phyloP scores from a whole-genome alignment of 805 yeast species.

The Soucietia sequanensis region DNA sequence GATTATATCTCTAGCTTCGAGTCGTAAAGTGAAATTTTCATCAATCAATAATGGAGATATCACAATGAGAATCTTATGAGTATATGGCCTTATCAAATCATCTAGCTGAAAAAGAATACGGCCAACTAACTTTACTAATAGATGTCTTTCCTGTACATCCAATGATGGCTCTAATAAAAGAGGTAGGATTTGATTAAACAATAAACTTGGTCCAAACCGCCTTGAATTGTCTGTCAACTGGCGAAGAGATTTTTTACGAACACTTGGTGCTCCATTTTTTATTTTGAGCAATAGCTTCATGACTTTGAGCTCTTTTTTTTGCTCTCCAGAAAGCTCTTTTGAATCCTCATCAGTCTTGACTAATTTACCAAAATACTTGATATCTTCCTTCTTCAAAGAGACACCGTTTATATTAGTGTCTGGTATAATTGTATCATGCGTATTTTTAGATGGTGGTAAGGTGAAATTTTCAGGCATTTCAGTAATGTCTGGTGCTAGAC shows the following conservation, averaged over 20 bases:
- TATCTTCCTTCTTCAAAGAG: slow-evolving; percentile 69
- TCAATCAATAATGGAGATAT: slow-evolving; percentile 79
- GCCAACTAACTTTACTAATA: slow-evolving; percentile 73
- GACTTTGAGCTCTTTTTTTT: slow-evolving; percentile 57
- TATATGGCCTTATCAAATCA: slow-evolving; percentile 64
- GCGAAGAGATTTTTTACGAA: slow-evolving; percentile 69
- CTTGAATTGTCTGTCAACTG: slow-evolving; percentile 62
- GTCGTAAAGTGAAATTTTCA: slow-evolving; percentile 69
- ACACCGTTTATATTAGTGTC: slow-evolving; percentile 66
- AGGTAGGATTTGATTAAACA: slow-evolving; percentile 75
- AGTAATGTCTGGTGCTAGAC: slow-evolving; percentile 33
- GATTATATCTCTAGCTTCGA: slow-evolving; percentile 78
- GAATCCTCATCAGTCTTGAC: slow-evolving; percentile 21
- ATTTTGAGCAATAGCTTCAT: slow-evolving; percentile 64
- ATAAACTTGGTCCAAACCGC: slow-evolving; percentile 63
- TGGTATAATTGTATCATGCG: slow-evolving; percentile 33
- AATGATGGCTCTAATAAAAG: slow-evolving; percentile 66
- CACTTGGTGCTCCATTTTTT: slow-evolving; percentile 73
- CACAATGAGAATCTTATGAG: slow-evolving; percentile 69
- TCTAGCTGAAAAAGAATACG: slow-evolving; percentile 67
- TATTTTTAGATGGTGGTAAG: slow-evolving; percentile 50
- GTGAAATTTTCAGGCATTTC: slow-evolving; percentile 33
- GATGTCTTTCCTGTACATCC: slow-evolving; percentile 81
- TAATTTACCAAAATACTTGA: slow-evolving; percentile 66
- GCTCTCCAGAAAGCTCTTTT: slow-evolving; percentile 45